Percentiles rank a stretch among this genome's conserved stretches.
Conservation (phyloP, 495 filamentous ascomycete genomes). For the Terfezia claveryi region DNA sequence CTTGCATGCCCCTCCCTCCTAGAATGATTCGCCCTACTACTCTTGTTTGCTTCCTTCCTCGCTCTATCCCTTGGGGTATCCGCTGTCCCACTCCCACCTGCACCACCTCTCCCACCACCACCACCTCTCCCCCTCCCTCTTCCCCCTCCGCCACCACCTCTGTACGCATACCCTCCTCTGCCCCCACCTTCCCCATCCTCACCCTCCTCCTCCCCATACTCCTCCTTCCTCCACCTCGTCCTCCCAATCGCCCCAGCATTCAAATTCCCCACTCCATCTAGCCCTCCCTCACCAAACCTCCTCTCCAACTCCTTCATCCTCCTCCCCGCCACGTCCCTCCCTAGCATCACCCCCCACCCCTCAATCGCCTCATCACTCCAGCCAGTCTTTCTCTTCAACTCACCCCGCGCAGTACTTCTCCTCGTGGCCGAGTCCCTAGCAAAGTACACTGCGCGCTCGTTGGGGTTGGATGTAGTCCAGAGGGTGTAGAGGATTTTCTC, state of each 20-base stretch:
- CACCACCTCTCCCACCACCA: conserved; percentile 26
- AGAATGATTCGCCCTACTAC: conserved; percentile 39
- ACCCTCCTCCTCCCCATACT: conserved; percentile 17
- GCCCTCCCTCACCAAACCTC: conserved; percentile 7
- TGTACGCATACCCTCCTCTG: conserved; percentile 1
- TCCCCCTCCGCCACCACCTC: conserved; percentile 26
- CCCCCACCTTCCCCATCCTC: conserved; percentile 5
- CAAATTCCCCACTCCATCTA: neutral
- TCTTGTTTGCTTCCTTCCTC: conserved; percentile 44
- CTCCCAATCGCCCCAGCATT: conserved; percentile 5
- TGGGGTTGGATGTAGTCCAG: conserved; percentile 42
- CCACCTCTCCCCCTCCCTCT: conserved; percentile 27
- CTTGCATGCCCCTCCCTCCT: conserved; percentile 50
- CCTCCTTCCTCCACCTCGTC: conserved; percentile 21
- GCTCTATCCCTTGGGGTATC: conserved; percentile 35
- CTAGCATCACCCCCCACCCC: conserved; percentile 76
- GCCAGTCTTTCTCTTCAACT: conserved; percentile 52
- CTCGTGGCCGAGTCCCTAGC: conserved; percentile 44
- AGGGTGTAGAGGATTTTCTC: conserved; percentile 30
- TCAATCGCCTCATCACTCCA: conserved; percentile 92
- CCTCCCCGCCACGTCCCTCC: conserved; percentile 42
- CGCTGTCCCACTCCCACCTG: conserved; percentile 31
- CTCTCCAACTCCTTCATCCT: conserved; percentile 35
- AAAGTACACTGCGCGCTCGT: conserved; percentile 33
- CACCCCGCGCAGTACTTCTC: conserved; percentile 33